Evolutionary conservation across 2,329 filamentous ascomycete genomes (phyloP), one percentile per base, ranked within the genome.

Genomic region (Aspergillus floridensis): DNA sequence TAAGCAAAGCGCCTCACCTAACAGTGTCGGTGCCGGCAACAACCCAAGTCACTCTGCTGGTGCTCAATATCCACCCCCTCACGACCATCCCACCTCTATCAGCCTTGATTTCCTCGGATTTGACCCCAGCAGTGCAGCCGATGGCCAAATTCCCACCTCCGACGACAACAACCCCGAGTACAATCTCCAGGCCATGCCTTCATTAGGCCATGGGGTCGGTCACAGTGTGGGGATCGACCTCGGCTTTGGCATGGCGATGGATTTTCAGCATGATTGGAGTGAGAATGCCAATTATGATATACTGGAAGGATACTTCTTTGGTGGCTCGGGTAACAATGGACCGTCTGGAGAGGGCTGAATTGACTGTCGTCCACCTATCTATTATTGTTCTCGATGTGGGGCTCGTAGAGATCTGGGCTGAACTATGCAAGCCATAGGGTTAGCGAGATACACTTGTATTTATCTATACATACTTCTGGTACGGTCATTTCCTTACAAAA

Each of bases 251-350:
- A 75, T 77, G 74, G 74, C 75, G 2, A 71, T 77, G 54, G 78
- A 78, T 52, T 76, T 74, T 57, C 76, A 80, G 60, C 79, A 81
- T 69, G 79, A 81, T 65, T 80, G 79, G 78, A 78, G 75, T 54
- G 79, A 81, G 57, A 77, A 78, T 46, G 70, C 73, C 22, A 77
- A 76, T 52, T 77, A 79, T 65, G 81, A 83, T 74, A 65, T 84
- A 32, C 79, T 84, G 64, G 81, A 83, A 65, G 82, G 81, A 4
- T 84, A 81, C 68, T 84, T 84, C 69, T 84, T 84, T 72, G 82
- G 82, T 10, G 77, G 75, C 26, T 69, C 66, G n/a, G 71, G 70
- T 6, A 62, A 66, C 5, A 62, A 65, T 26, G 72, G 71, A n/a
- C 63, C 68, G 41, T 46, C 67, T 26, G 66, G 66, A 50, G 62